Percentiles rank a stretch among this genome's conserved stretches.
These are phyloP conservation scores for Marvania coccoides DNA, from an alignment of 139 green algal genomes.

Conservation along the genomic window DNA sequence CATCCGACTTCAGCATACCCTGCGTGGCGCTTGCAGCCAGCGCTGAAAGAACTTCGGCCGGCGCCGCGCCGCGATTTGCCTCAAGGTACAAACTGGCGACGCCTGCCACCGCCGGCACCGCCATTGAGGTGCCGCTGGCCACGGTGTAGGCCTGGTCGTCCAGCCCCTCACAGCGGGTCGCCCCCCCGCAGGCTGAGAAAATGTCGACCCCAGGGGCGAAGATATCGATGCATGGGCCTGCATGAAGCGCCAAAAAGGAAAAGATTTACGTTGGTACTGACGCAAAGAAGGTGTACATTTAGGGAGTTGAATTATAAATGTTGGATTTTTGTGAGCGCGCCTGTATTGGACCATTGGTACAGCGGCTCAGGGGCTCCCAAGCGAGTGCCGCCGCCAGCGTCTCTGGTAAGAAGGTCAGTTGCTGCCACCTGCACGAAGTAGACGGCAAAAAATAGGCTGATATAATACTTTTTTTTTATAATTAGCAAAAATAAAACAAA, in stretches of 20 bases:
- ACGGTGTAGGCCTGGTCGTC: conserved; percentile 11
- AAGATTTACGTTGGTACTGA: too few species aligned
- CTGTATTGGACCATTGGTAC: conserved; percentile 37
- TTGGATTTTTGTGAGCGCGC: too few species aligned
- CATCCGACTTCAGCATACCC: not conserved
- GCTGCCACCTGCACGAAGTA: too few species aligned
- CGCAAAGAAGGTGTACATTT: too few species aligned
- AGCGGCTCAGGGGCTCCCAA: conserved; percentile 14
- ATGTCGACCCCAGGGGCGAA: conserved; percentile 46
- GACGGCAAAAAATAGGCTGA: too few species aligned
- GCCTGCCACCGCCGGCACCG: conserved; percentile 49
- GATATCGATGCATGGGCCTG: conserved; percentile 38
- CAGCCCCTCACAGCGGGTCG: conserved; percentile 14
- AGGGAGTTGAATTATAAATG: too few species aligned
- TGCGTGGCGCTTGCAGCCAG: conserved; percentile 7
- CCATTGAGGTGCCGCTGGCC: conserved; percentile 32
- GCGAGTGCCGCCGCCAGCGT: too few species aligned
- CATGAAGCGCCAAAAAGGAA: too few species aligned
- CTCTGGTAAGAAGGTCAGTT: too few species aligned
- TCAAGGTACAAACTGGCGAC: conserved; percentile 37
- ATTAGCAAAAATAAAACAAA: not conserved
- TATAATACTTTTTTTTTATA: not conserved
- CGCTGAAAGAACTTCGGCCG: not conserved
- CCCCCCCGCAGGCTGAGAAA: conserved; percentile 33
- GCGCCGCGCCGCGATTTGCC: conserved; percentile 1